Evolutionary conservation across 345 rosid genomes (phyloP).

Genomic region (Ailanthus altissimus): DNA sequence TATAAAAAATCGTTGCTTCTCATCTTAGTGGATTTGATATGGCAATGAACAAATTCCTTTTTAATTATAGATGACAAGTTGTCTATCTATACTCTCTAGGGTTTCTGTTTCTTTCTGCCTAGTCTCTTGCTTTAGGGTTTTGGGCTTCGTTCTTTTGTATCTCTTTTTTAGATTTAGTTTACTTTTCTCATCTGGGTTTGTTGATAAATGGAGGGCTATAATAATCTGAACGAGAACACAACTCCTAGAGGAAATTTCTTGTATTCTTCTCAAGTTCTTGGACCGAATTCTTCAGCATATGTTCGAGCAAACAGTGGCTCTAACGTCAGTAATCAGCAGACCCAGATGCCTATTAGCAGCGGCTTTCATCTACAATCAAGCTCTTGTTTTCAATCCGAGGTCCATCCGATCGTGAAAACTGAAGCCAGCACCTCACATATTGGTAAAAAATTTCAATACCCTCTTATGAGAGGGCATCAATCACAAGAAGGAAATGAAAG

Average conservation of each 20-base stretch:
- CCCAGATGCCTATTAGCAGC: slow-evolving; percentile 36
- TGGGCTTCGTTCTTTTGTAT: slow-evolving; percentile 15
- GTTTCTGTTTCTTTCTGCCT: slow-evolving; percentile 25
- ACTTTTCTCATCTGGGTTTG: slow-evolving; percentile 32
- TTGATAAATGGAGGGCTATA: slow-evolving; percentile 67
- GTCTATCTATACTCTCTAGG: slow-evolving; percentile 37
- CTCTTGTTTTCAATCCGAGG: slow-evolving; percentile 58
- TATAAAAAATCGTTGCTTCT: slow-evolving; percentile 27
- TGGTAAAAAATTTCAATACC: slow-evolving; percentile 56
- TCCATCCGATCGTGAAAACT: slow-evolving; percentile 65
- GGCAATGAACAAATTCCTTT: slow-evolving; percentile 6
- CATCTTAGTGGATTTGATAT: slow-evolving; percentile 37
- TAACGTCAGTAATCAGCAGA: slow-evolving; percentile 35
- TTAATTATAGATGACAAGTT: slow-evolving; percentile 19
- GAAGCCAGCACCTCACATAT: slow-evolving; percentile 62
- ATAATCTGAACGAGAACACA: slow-evolving; percentile 57
- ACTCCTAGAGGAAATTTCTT: slow-evolving; percentile 69
- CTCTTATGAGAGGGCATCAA: slow-evolving; percentile 57
- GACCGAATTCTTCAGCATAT: slow-evolving; percentile 52
- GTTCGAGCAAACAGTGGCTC: slow-evolving; percentile 46
- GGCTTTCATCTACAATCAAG: slow-evolving; percentile 53
- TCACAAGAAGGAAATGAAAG: slow-evolving; percentile 51
- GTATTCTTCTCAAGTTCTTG: slow-evolving; percentile 54
- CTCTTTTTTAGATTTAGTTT: slow-evolving; percentile 28
- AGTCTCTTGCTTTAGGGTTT: slow-evolving; percentile 43